A percentile compares a stretch with the other conserved stretches of the same genome.
phyloP scores from a whole-genome alignment of 768 basidiomycete species.

The Auriscalpium vulgare region DNA sequence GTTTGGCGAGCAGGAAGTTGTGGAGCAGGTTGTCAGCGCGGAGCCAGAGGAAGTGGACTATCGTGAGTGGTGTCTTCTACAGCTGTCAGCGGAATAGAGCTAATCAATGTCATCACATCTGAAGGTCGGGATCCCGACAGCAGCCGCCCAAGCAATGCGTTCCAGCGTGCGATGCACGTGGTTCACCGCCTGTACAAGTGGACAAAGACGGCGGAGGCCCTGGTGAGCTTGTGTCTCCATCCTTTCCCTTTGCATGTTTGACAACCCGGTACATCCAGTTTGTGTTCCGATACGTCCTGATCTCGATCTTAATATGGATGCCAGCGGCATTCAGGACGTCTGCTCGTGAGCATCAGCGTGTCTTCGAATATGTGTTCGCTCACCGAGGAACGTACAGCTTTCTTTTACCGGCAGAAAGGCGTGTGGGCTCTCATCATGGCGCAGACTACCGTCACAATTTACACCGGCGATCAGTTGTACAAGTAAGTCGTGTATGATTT shows the following conservation, averaged over 20 bases:
- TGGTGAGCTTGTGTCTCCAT: slow-evolving; percentile 19
- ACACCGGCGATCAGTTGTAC: slow-evolving; percentile 49
- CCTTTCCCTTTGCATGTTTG: no score
- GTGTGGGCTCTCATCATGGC: slow-evolving; percentile 55
- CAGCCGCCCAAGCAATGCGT: slow-evolving; percentile 32
- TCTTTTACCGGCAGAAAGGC: slow-evolving; percentile 37
- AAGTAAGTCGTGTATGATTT: slow-evolving; percentile 24
- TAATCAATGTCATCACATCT: not conserved
- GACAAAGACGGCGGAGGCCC: slow-evolving; percentile 32
- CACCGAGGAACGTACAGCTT: slow-evolving; percentile 20
- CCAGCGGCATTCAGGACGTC: slow-evolving; percentile 34
- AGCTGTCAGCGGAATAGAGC: not conserved
- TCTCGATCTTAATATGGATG: slow-evolving; percentile 45
- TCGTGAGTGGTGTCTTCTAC: slow-evolving; percentile 6
- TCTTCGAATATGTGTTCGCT: not conserved
- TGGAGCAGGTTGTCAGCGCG: slow-evolving; percentile 17
- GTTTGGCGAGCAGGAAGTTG: slow-evolving; percentile 23
- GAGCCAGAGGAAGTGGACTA: slow-evolving; percentile 16
- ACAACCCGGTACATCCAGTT: slow-evolving; percentile 25
- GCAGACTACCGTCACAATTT: slow-evolving; percentile 49
- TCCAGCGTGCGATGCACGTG: slow-evolving; percentile 32
- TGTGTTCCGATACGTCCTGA: slow-evolving; percentile 39
- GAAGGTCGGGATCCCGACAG: slow-evolving; percentile 41
- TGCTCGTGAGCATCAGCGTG: slow-evolving; percentile 31
- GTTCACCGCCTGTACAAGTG: slow-evolving; percentile 31